A percentile compares a stretch with the other conserved stretches of the same genome.
Evolutionary conservation across 805 yeast species (phyloP).

Genomic region (Cephaloascus albidus): DNA sequence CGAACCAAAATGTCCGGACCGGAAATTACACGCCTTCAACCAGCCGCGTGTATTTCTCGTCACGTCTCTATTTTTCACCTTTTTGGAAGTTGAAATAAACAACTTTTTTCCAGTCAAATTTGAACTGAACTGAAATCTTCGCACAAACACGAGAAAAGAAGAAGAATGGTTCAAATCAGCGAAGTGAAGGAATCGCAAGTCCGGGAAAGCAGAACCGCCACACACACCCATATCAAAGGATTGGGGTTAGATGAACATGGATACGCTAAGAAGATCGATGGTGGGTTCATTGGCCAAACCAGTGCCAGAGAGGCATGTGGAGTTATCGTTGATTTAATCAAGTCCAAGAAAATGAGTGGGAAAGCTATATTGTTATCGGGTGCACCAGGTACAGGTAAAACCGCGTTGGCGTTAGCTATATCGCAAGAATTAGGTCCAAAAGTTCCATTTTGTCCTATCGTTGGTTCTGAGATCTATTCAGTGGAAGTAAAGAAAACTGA

Average conservation of each 20-base stretch:
- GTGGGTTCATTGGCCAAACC: constrained; percentile 78
- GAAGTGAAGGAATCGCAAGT: constrained; percentile 55
- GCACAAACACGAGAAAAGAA: too few species aligned
- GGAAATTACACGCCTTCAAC: too few species aligned
- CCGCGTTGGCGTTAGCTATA: constrained; percentile 92
- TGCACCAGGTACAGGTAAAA: constrained; percentile 97
- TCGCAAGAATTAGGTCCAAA: constrained; percentile 95
- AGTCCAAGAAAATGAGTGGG: constrained; percentile 87
- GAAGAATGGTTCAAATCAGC: constrained; percentile 61
- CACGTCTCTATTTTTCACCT: too few species aligned
- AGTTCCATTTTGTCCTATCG: constrained; percentile 96
- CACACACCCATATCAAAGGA: constrained; percentile 95
- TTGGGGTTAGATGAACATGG: constrained; percentile 90
- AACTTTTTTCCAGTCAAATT: too few species aligned
- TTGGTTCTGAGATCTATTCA: constrained; percentile 86
- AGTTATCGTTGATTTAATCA: constrained; percentile 85
- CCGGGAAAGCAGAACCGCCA: constrained; percentile 72
- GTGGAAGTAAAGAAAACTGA: constrained; percentile 98
- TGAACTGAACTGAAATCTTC: too few species aligned
- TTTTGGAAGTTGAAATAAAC: too few species aligned
- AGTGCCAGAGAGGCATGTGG: constrained; percentile 90
- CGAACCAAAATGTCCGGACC: too few species aligned
- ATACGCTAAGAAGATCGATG: constrained; percentile 72
- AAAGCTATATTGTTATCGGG: constrained; percentile 95
- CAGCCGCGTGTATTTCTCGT: too few species aligned